Conservation (phyloP, 2,329 filamentous ascomycete genomes). For the Cladosporium velox region DNA sequence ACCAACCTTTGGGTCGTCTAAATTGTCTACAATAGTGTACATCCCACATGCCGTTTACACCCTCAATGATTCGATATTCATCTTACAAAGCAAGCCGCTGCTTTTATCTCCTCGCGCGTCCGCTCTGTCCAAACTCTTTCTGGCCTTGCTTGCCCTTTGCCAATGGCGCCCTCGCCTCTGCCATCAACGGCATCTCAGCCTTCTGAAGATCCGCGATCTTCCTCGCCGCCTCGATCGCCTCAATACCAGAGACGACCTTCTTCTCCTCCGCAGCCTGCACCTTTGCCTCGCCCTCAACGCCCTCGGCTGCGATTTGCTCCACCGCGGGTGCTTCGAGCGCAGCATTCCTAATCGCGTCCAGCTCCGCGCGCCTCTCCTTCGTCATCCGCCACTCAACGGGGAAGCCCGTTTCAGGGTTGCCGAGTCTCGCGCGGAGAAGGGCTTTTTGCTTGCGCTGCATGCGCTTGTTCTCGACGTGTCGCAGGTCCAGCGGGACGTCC, state of each 20-base stretch:
- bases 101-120: conserved; percentile 1
- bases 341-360: conserved; percentile 62
- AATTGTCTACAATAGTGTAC: conserved; percentile 20
- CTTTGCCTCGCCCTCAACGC: conserved; percentile 6
- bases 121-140: conserved; percentile 33
- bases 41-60: background rate
- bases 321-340: conserved; percentile 42
- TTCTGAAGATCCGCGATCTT: conserved; percentile 27
- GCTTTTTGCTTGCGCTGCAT: conserved; percentile 22
- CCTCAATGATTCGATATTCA: background rate
- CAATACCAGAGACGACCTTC: conserved; percentile 28
- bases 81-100: conserved; percentile 3
- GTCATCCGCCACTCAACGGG: conserved; percentile 83
- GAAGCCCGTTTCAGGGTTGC: conserved; percentile 68
- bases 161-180: conserved; percentile 32
- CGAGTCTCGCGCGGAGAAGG: conserved; percentile 39
- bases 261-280: conserved; percentile 7
- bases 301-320: conserved; percentile 19
- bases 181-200: conserved; percentile 36
- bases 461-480: conserved; percentile 56
- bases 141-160: conserved; percentile 35
- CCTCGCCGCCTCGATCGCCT: conserved; percentile 33
- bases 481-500: conserved; percentile 84
- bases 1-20: conserved; percentile 1
- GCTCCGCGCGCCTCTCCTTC: conserved; percentile 62